phyloP scores from a whole-genome alignment of 306 rosid species.

The Fragaria nilgerrensis region DNA sequence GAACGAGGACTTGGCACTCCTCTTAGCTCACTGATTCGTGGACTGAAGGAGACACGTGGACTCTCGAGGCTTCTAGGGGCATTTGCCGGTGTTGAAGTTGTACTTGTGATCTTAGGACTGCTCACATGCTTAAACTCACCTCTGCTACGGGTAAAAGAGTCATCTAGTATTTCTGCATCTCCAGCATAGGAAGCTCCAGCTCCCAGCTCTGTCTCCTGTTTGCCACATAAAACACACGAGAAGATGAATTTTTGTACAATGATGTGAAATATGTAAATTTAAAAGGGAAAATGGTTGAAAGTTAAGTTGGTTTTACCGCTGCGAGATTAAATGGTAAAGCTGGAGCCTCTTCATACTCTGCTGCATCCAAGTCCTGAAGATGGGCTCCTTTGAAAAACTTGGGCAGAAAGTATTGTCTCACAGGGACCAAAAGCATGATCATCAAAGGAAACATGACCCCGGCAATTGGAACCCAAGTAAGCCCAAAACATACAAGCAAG shows the following conservation, averaged over 20 bases:
- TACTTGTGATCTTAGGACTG: constrained; percentile 82
- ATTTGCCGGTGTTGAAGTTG: constrained; percentile 61
- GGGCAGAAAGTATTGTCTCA: constrained; percentile 84
- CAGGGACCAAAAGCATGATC: constrained; percentile 96
- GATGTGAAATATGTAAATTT: neutral
- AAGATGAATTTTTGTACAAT: neutral
- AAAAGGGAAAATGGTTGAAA: neutral
- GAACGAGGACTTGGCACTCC: constrained; percentile 69
- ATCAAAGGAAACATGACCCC: constrained; percentile 90
- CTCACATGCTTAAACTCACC: constrained; percentile 84
- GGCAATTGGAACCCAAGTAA: constrained; percentile 96
- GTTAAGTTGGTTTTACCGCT: constrained; percentile 36
- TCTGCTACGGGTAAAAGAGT: constrained; percentile 82
- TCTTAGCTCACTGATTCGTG: constrained; percentile 55
- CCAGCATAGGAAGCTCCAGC: constrained; percentile 53
- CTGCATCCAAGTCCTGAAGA: constrained; percentile 97
- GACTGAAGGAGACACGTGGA: constrained; percentile 47
- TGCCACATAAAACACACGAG: constrained; percentile 6
- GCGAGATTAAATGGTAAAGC: constrained; percentile 77
- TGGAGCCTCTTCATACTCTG: constrained; percentile 85
- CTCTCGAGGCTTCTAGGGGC: constrained; percentile 49
- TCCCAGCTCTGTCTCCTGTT: constrained; percentile 80
- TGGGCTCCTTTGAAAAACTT: constrained; percentile 88
- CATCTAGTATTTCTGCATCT: constrained; percentile 83
- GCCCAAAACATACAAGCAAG: constrained; percentile 83